These are phyloP conservation scores for Rhizophora mangle DNA, from an alignment of 345 rosid genomes.

Conservation along the genomic window DNA sequence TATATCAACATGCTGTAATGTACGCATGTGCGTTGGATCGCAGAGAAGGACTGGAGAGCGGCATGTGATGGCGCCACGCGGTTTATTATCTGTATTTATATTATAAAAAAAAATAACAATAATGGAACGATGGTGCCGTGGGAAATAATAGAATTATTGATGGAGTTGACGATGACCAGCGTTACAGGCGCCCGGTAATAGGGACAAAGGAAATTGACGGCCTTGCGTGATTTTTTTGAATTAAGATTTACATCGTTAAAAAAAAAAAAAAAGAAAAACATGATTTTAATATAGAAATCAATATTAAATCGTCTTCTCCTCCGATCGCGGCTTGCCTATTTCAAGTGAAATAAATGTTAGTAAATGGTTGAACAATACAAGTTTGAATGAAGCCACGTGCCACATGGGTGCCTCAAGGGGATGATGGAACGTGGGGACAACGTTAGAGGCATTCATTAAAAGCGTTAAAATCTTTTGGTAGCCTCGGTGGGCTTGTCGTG, in stretches of 20 bases:
- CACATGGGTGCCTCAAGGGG: conserved; percentile 34
- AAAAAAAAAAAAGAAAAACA: background rate
- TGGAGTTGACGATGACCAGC: background rate
- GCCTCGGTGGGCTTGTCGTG: too few species aligned
- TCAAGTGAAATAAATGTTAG: background rate
- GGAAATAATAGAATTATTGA: background rate
- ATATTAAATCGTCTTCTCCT: background rate
- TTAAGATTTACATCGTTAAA: background rate
- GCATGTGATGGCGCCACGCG: conserved; percentile 40
- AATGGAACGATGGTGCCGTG: conserved; percentile 8
- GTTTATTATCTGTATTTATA: background rate
- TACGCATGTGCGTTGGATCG: conserved; percentile 21
- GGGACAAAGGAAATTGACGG: conserved; percentile 25
- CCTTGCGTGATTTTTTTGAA: conserved; percentile 18
- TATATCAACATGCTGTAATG: conserved; percentile 18
- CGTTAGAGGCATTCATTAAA: background rate
- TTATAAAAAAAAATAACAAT: too few species aligned
- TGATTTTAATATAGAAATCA: background rate
- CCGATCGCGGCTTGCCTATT: too few species aligned
- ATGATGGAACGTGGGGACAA: conserved; percentile 25
- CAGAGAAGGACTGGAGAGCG: conserved; percentile 3
- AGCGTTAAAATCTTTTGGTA: too few species aligned
- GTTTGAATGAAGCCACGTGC: conserved; percentile 23
- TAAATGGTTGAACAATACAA: background rate
- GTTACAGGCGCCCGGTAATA: conserved; percentile 29